Percentiles rank a stretch among this genome's conserved stretches.
These are phyloP conservation scores for Postia placenta DNA, from an alignment of 768 basidiomycete species.

Conservation along the genomic window DNA sequence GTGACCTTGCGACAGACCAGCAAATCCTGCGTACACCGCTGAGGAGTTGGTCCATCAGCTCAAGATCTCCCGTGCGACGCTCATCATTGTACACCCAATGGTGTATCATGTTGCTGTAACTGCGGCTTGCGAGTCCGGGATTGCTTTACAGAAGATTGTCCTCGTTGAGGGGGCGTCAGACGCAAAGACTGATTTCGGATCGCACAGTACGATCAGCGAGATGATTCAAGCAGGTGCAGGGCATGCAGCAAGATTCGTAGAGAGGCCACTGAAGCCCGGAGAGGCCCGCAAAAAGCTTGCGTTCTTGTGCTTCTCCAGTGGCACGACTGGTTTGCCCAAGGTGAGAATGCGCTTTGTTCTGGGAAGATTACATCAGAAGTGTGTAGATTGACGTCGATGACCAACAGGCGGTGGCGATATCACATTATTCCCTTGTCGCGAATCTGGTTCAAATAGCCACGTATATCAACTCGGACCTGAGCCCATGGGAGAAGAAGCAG, in stretches of 20 bases:
- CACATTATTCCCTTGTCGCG: constrained; percentile 30
- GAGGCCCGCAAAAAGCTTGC: constrained; percentile 69
- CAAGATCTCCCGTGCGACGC: constrained; percentile 16
- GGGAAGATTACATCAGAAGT: too few species aligned
- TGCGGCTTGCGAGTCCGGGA: constrained; percentile 17
- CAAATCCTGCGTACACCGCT: constrained; percentile 26
- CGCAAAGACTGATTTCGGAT: background rate
- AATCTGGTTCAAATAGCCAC: constrained; percentile 32
- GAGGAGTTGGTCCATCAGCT: constrained; percentile 27
- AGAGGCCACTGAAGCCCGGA: constrained; percentile 45
- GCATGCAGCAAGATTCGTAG: constrained; percentile 35
- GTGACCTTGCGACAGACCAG: constrained; percentile 22
- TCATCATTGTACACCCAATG: constrained; percentile 21
- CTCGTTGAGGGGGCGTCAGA: constrained; percentile 13
- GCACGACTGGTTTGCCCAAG: constrained; percentile 74
- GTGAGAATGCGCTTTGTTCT: too few species aligned
- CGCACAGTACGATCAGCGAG: background rate
- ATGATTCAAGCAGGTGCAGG: constrained; percentile 43
- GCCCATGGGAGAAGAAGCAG: background rate
- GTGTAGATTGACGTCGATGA: too few species aligned
- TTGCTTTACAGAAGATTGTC: constrained; percentile 17
- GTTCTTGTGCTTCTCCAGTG: constrained; percentile 68
- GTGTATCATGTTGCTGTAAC: constrained; percentile 17
- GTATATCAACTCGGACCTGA: constrained; percentile 33
- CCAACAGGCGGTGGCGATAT: constrained; percentile 37